Conservation (phyloP, 2,329 filamentous ascomycete genomes). For the Falciphora oryzae region DNA sequence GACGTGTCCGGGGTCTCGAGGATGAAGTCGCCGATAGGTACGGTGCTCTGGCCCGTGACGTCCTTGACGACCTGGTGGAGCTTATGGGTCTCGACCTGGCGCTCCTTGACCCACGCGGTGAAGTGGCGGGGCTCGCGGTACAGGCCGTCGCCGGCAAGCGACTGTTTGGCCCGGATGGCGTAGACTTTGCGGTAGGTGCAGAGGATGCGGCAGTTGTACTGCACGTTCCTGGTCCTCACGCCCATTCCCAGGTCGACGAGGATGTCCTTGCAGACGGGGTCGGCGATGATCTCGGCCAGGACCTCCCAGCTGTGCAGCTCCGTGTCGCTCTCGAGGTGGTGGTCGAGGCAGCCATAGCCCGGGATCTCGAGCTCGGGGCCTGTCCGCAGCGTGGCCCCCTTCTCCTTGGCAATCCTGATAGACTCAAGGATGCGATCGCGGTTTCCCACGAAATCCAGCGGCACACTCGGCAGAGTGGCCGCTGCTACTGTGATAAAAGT, state of each 20-base stretch:
- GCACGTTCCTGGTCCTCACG: constrained; percentile 27
- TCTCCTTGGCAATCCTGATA: constrained; percentile 52
- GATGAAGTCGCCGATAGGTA: constrained; percentile 36
- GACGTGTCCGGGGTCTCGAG: constrained; percentile 32
- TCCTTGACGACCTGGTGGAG: constrained; percentile 26
- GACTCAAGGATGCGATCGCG: constrained; percentile 56
- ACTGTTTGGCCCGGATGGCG: constrained; percentile 20
- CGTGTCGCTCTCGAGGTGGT: constrained; percentile 24
- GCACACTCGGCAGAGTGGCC: constrained; percentile 28
- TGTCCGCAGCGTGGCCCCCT: constrained; percentile 56
- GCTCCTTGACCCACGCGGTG: constrained; percentile 32
- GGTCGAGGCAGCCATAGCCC: constrained; percentile 28
- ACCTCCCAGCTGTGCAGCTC: constrained; percentile 19
- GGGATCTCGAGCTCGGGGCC: constrained; percentile 44
- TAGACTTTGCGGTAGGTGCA: constrained; percentile 24
- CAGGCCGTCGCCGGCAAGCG: constrained; percentile 30
- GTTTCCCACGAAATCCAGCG: constrained; percentile 61
- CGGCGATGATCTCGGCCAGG: constrained; percentile 17
- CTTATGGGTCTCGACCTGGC: constrained; percentile 31
- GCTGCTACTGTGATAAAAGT: constrained; percentile 29
- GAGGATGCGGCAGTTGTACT: constrained; percentile 33
- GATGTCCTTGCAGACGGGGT: constrained; percentile 18
- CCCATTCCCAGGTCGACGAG: constrained; percentile 18
- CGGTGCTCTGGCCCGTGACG: constrained; percentile 27
- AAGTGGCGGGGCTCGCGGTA: constrained; percentile 36